phyloP scores from a whole-genome alignment of 352 stramenopile species.

The Vaucheria bursata region DNA sequence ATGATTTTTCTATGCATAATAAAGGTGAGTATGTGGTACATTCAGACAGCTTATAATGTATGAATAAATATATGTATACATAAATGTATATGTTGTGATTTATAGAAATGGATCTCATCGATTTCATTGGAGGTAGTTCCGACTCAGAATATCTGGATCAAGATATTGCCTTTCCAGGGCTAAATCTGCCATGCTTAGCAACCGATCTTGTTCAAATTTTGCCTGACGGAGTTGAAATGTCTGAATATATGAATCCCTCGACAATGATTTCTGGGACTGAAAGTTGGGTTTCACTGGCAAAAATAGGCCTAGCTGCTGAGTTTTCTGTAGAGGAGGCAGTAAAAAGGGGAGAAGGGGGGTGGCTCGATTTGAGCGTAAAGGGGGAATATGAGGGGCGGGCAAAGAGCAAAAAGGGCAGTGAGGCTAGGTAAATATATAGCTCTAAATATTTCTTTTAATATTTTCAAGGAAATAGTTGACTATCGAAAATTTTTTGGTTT shows the following conservation, averaged over 20 bases:
- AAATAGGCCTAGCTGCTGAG: neutral
- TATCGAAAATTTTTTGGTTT: too few relatives aligned
- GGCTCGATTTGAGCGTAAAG: slow-evolving; percentile 11
- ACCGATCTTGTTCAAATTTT: neutral
- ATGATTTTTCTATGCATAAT: too few relatives aligned
- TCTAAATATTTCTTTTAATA: slow-evolving; percentile 6
- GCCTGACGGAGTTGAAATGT: neutral
- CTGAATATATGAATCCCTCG: neutral
- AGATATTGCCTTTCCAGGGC: neutral
- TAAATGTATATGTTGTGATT: too few relatives aligned
- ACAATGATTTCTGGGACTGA: neutral
- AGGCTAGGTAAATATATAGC: slow-evolving; percentile 3
- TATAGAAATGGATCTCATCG: too few relatives aligned
- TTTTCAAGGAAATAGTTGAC: too few relatives aligned
- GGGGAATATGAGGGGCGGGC: neutral
- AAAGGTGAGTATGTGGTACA: too few relatives aligned
- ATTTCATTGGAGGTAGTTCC: too few relatives aligned
- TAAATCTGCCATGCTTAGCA: neutral
- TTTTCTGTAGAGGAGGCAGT: neutral
- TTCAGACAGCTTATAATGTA: too few relatives aligned
- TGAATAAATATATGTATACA: too few relatives aligned
- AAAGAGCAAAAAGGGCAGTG: neutral
- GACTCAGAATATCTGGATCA: neutral
- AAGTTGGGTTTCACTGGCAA: neutral
- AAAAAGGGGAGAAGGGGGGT: slow-evolving; percentile 11